Evolutionary conservation across 1,284 basidiomycete genomes (phyloP).

Genomic region (Ganoderma sp.): DNA sequence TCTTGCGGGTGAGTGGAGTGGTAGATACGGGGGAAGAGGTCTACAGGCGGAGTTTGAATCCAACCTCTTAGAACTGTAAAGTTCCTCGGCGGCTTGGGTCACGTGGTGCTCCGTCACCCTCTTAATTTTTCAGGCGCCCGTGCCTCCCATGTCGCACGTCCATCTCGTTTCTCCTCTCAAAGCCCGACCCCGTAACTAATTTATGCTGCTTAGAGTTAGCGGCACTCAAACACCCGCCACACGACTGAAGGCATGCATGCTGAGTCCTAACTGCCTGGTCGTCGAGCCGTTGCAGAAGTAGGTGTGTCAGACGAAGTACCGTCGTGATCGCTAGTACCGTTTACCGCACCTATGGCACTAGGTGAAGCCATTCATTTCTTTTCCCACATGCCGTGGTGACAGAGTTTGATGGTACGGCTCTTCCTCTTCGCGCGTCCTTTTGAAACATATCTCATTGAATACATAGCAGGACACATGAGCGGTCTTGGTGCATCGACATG

Average conservation of each 20-base stretch:
- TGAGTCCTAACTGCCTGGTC: background rate
- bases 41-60: slow-evolving; percentile 41
- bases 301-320: slow-evolving; percentile 37
- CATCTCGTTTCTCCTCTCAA: background rate
- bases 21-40: slow-evolving; percentile 37
- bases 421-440: background rate
- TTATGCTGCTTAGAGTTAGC: background rate
- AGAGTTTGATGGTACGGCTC: slow-evolving; percentile 43
- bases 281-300: background rate
- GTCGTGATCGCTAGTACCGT: slow-evolving; percentile 45
- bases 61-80: slow-evolving; percentile 42
- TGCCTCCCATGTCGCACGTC: background rate
- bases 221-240: background rate
- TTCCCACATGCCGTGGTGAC: slow-evolving; percentile 45
- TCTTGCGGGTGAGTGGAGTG: slow-evolving; percentile 61
- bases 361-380: slow-evolving; percentile 45
- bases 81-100: slow-evolving; percentile 33
- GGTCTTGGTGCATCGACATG: background rate
- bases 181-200: background rate
- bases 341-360: slow-evolving; percentile 45
- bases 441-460: slow-evolving; percentile 12
- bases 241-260: background rate
- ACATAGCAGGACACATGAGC: slow-evolving; percentile 16
- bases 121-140: background rate
- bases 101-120: slow-evolving; percentile 30